Evolutionary conservation across 2,329 filamentous ascomycete species (phyloP), one percentile per base, ranked within the genome.

Genomic region (Pseudogymnoascus sp.): DNA sequence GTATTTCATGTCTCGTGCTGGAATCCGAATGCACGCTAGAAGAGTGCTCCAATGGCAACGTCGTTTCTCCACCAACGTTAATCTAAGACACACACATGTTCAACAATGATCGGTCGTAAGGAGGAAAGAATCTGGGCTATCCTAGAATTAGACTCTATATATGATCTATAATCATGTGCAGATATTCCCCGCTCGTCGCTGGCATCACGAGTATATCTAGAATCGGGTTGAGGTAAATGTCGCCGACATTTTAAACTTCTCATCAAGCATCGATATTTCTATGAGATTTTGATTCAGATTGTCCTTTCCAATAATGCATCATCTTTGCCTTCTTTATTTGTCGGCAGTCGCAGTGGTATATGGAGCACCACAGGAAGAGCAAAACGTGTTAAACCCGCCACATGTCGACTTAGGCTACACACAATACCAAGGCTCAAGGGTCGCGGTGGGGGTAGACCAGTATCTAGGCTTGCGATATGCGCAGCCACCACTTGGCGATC

Each of bases 261-360:
- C 7, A 53, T 14, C 21, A 25, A 53, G 11, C 25, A 31, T 53
- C 46, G 3, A 31, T 53, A 53, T 31, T 31, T 14, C 8, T 11
- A 14, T 31, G 25, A 31, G 46, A 1, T 9, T 53, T 34, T 34
- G 46, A 56, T 56, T 31, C n/a, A 72, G 90, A 93, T 75, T 95
- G 7, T 28, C 6, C 90, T 90, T 91, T 88, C 64, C 88, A 90
- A 61, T 82, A 85, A 62, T 93, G 86, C 72, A 88, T 91, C 78
- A 85, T 88, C 83, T 64, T 34, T 38, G 2, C 18, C n/a, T 56
- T 34, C n/a, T 56, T 6, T 31, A 9, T 18, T 12, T 56, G 28
- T 18, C 25, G 8, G 25, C n/a, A 16, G 25, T 56, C 7, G 4
- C 25, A 4, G 46, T 56, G 2, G 46, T 5, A 34, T 56, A 56